Base-by-base conservation (phyloP, 768 basidiomycete species). In the Boletales sp. region DNA sequence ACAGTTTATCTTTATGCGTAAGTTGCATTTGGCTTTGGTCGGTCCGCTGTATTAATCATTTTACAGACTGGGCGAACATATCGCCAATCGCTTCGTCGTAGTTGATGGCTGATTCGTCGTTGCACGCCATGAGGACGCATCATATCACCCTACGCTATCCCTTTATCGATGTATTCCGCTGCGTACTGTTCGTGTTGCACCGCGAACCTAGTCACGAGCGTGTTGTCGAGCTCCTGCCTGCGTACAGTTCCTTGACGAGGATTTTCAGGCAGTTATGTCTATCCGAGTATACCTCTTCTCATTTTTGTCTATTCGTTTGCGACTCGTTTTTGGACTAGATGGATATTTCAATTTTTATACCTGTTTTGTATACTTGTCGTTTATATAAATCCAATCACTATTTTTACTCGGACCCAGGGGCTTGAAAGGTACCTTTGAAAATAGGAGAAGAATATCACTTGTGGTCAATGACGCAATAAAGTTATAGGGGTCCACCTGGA, bases 161-260 rank as follows among this genome's bases (percentile, higher is more conserved):
- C 43, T 73, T 74, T 74, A 50, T 74, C 79, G 77, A 70, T 72
- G 83, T 79, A 68, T 80, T 75, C 71, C 75, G 80, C 79, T 72
- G 76, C 82, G 80, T 83, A 79, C 80, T 77, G 83, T 77, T 78
- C 67, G 70, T 76, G 67, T 64, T 54, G 41, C 47, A 57, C 55
- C 59, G 74, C 72, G 76, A 76, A 73, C 82, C 79, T 78, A 70
- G 82, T 69, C 80, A 82, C 78, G 82, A 74, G 76, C 81, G 76
- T 80, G 76, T 76, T 76, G 82, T 74, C 78, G 77, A 74, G 65
- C 68, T 77, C 46, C 48, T 59, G 61, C 58, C 53, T 57, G 57
- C 47, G 52, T 48, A 49, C 48, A 34, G 46, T 56, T 51, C 58
- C 58, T 62, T 52, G 56, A 56, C 50, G 54, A 52, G 49, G 56